Evolutionary conservation across 768 basidiomycete species (phyloP), one percentile per base, ranked within the genome.

Genomic region (Boletus vinaceobasis): DNA sequence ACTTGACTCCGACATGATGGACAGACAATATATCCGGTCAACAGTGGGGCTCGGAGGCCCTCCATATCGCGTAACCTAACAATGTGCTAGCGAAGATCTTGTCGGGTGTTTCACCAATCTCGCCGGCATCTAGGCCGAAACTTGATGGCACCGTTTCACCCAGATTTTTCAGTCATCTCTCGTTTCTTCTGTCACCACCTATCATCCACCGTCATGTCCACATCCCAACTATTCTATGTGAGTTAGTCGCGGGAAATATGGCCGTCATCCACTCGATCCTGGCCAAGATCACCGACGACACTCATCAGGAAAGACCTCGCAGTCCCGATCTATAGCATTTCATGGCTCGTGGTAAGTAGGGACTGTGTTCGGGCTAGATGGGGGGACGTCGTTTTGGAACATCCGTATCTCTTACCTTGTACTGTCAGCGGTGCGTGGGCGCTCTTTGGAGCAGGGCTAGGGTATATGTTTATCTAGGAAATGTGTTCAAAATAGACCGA

Each of bases 221-320:
- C 14, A 1, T 37, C 15, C 14, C 14, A 4, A 23, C 2, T 3
- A 27, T 31, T 53, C 27, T n/a, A 83, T 84, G 82, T n/a, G 85
- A 85, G 17, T 64, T 83, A 23, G 77, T 82, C 55, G 79, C 80
- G 9, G 85, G 84, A 37, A 87, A 82, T 56, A 67, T 81, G 38
- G 83, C 83, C 9, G 85, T 86, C 8, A 75, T 86, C 31, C 80
- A 84, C 49, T 80, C 81, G 2, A 77, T 83, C 21, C 72, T 88
- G 0, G 78, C 80, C 3, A 85, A 87, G 65, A 71, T 87, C 26
- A 84, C 84, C 7, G 83, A 88, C 61, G 65, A 78, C 9, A 80
- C 79, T 7, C 85, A 88, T 57, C 81, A 84, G n/a, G n/a, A n/a
- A n/a, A 67, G 77, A 79, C 6, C 60, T 76, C 23, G 82, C 81